Conservation (phyloP, 768 basidiomycete species). For the Trametes elegans region DNA sequence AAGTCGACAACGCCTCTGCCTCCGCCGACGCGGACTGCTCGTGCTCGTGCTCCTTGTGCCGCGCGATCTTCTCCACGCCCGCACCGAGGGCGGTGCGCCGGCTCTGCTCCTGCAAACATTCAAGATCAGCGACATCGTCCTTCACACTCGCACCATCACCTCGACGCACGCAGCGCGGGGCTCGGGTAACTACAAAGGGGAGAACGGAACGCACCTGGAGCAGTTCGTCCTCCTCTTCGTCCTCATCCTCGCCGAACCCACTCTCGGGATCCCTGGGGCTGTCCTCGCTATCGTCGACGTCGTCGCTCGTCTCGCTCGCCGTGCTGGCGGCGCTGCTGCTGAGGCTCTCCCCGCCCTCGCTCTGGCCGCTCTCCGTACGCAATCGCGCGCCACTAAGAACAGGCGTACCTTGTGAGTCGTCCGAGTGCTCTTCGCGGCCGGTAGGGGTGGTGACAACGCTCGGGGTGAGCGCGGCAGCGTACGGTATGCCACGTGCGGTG, state of each 20-base stretch:
- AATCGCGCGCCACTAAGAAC: neutral
- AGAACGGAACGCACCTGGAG: conserved; percentile 24
- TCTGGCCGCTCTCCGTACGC: conserved; percentile 9
- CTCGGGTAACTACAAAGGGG: conserved; percentile 10
- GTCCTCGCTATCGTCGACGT: conserved; percentile 31
- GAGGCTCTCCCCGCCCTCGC: conserved; percentile 16
- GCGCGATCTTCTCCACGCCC: conserved; percentile 50
- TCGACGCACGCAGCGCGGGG: conserved; percentile 1
- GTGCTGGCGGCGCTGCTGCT: conserved; percentile 20
- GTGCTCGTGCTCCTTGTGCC: conserved; percentile 34
- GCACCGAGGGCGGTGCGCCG: conserved; percentile 33
- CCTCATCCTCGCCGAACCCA: conserved; percentile 31
- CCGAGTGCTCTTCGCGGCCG: neutral
- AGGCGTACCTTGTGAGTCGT: neutral
- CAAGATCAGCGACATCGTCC: conserved; percentile 1
- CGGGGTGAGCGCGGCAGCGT: neutral
- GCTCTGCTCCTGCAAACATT: conserved; percentile 12
- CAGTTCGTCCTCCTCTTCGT: conserved; percentile 24
- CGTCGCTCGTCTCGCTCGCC: conserved; percentile 29
- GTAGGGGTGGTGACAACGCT: neutral
- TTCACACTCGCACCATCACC: conserved; percentile 4
- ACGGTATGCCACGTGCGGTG: conserved; percentile 22
- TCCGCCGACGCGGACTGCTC: conserved; percentile 3
- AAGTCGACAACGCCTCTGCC: conserved; percentile 1
- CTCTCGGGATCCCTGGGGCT: conserved; percentile 22